Base-by-base conservation (phyloP, 2,329 filamentous ascomycete species). In the Byssothecium circinans region DNA sequence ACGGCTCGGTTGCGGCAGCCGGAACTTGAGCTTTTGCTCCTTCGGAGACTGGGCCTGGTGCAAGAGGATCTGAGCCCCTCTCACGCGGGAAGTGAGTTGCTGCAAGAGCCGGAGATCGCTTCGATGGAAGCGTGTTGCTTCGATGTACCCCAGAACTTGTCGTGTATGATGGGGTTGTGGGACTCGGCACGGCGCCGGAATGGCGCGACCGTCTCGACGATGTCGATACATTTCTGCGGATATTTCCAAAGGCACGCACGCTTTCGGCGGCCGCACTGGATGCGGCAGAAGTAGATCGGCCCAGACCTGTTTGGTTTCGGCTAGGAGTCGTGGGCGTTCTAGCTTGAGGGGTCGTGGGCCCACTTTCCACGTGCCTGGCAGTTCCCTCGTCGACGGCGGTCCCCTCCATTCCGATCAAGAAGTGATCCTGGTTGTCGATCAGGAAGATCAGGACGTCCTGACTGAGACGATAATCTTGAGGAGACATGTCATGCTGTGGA, bases 361-460 rank as follows among this genome's bases (percentile, higher is more conserved):
- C 87, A 47, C 88, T 89, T 64, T 91, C 85, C 30, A 85, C 78
- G 51, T 85, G 82, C 61, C 82, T 81, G 41, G 84, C 78, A 7
- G 83, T 85, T 51, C 83, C 85, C 66, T 95, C 89, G 66, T 96
- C 91, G n/a, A 91, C 89, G n/a, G 85, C 91, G n/a, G 91, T 96
- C 36, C 94, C 94, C 67, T 91, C 89, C 94, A 99, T 99, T 45
- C 94, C 94, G 56, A 99, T 95, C 56, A 99, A 77, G 78, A 99
- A 99, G 71, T 96, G 89, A 65, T 99, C 94, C 70, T 99, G 94
- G 63, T 99, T 96, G 67, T 97, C 91, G 57, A 99, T 99, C 59
- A 99, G 76, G 71, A 99, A 99, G 41, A 99, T 96, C 54, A 99
- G 81, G 17, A 99, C 92, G 62, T 94, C 92, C 78, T 99, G 94